Evolutionary conservation across 805 yeast species (phyloP).

Genomic region (Candida dendrica): DNA sequence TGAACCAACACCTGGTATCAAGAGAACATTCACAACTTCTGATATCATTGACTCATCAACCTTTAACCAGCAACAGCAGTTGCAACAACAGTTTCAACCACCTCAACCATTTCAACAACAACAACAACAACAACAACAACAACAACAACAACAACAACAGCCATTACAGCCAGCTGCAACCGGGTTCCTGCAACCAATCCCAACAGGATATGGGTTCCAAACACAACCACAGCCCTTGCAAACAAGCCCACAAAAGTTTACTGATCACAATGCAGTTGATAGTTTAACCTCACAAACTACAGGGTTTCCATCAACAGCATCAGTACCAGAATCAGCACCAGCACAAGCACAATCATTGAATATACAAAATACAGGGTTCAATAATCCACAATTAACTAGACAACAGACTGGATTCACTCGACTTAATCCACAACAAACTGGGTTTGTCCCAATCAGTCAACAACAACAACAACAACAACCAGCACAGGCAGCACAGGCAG

Average conservation of each 20-base stretch:
- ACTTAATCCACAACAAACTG: slow-evolving; percentile 29
- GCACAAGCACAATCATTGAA: slow-evolving; percentile 58
- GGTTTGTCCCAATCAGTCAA: slow-evolving; percentile 22
- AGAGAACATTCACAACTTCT: neutral
- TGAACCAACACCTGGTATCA: slow-evolving; percentile 1
- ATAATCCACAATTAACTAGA: slow-evolving; percentile 7
- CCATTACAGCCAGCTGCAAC: neutral
- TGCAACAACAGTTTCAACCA: slow-evolving; percentile 22
- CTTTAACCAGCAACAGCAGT: slow-evolving; percentile 7
- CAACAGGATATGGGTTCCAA: slow-evolving; percentile 1
- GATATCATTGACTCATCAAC: neutral
- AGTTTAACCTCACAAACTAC: slow-evolving; percentile 55
- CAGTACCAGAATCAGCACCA: no score
- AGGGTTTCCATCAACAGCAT: slow-evolving; percentile 47
- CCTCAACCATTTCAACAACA: slow-evolving; percentile 26
- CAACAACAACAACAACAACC: neutral
- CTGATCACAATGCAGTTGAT: slow-evolving; percentile 58
- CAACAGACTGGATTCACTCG: slow-evolving; percentile 14
- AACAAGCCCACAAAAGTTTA: slow-evolving; percentile 66
- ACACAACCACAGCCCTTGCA: slow-evolving; percentile 26
- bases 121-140: slow-evolving; percentile 15
- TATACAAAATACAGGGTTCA: slow-evolving; percentile 21
- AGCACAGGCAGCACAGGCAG: slow-evolving; percentile 22
- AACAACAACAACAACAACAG: slow-evolving; percentile 15
- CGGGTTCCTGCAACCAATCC: neutral